A percentile compares a stretch with the other conserved stretches of the same genome.
These are phyloP conservation scores for Lichtheimia ornata DNA, from an alignment of 371 early-diverging fungal species.

Conservation along the genomic window DNA sequence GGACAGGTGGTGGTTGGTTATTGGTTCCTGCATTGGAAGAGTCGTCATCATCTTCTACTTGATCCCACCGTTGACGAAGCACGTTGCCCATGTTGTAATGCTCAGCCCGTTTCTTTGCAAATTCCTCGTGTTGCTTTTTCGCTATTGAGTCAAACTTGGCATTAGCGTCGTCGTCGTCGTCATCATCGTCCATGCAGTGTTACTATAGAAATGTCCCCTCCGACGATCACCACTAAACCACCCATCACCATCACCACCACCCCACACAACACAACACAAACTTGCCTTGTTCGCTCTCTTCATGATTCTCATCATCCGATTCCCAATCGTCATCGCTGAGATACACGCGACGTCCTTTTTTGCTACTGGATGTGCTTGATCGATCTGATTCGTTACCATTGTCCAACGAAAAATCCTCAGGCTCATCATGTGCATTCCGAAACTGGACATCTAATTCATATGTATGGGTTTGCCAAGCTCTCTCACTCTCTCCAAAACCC, in stretches of 20 bases:
- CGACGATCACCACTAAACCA: neutral
- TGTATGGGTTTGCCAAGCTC: too few species aligned
- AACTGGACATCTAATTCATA: constrained; percentile 7
- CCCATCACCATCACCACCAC: too few species aligned
- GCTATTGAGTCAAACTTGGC: constrained; percentile 18
- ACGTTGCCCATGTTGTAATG: constrained; percentile 87
- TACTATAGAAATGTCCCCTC: neutral
- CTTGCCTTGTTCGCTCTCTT: constrained; percentile 11
- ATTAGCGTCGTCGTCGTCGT: neutral
- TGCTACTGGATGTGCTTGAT: constrained; percentile 32
- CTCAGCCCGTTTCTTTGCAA: constrained; percentile 71
- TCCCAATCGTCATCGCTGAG: constrained; percentile 57
- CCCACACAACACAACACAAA: too few species aligned
- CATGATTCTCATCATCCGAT: constrained; percentile 37
- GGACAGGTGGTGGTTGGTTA: constrained; percentile 21
- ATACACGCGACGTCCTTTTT: constrained; percentile 32
- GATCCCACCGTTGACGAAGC: constrained; percentile 50
- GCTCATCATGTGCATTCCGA: constrained; percentile 34
- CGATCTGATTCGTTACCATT: constrained; percentile 47
- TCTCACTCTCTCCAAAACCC: too few species aligned
- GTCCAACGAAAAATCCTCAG: constrained; percentile 51
- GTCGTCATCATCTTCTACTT: constrained; percentile 38
- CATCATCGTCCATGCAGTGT: neutral
- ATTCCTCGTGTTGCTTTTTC: constrained; percentile 60
- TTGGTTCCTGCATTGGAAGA: constrained; percentile 15